Base-by-base conservation (phyloP, 192 early-diverging fungal species). In the Allomyces arbusculus region DNA sequence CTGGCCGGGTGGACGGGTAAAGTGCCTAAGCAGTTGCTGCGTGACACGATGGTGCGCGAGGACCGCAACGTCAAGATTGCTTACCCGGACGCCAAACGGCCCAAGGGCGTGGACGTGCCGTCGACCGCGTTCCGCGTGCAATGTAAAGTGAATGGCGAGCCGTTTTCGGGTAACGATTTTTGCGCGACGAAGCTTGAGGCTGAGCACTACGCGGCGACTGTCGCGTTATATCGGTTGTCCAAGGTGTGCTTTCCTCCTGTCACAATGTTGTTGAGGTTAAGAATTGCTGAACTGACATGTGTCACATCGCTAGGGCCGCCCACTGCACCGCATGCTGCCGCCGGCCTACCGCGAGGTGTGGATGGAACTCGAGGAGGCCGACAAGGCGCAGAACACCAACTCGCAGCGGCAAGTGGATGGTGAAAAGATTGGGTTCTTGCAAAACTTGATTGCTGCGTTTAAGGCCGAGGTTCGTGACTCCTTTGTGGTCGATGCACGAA, bases 321-420 rank as follows among this genome's bases (percentile, higher is more conserved):
- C 84, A 0, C 43, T 84, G 55, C 80, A 86, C 63, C 67, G 76
- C 1, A 71, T 68, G 33, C 69, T 86, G 5, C 84, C 84, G 16
- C 76, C 82, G 10, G 69, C 75, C n/a, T 84, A 73, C 65, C 75
- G 79, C 3, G 84, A 85, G 16, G 40, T 85, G 11, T 86, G 84
- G 84, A 50, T 82, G 10, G 74, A 77, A 25, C 73, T 75, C 76
- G 76, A 68, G 16, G 71, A 78, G 16, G 72, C 65, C 23, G 75
- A 77, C 33, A 72, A 73, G 23, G 65, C 64, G 24, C 62, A 67
- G 11, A 69, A 76, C 24, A 44, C 67, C 33, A n/a, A 62, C 23
- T 75, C 67, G 23, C 69, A 71, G 64, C 69, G 67, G n/a, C 62
- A 65, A 1, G 58, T 71, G n/a, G 65, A 72, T 64, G 66, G 64